Conservation (phyloP, 257 asterid genomes). For the Sherardia arvensis region DNA sequence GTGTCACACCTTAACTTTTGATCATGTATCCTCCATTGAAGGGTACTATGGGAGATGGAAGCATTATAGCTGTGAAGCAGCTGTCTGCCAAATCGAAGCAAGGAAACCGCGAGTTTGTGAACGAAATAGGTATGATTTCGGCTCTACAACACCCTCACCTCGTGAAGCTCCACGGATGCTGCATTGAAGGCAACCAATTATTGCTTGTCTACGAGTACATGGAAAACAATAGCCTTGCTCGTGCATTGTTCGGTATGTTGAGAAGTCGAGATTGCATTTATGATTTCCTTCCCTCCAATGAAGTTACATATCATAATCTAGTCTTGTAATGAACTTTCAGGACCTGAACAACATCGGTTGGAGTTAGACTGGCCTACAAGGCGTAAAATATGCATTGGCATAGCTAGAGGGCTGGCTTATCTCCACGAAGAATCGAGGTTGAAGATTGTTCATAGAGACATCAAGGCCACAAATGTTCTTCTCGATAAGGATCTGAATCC, state of each 20-base stretch:
- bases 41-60: slow-evolving; percentile 53
- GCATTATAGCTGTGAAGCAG: slow-evolving; percentile 18
- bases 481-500: slow-evolving; percentile 22
- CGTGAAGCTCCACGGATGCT: slow-evolving; percentile 63
- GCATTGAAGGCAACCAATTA: slow-evolving; percentile 62
- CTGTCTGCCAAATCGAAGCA: slow-evolving; percentile 72
- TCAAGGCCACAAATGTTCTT: slow-evolving; percentile 27
- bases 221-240: slow-evolving; percentile 67
- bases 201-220: slow-evolving; percentile 59
- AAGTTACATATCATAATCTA: too few relatives aligned
- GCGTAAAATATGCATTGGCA: slow-evolving; percentile 15
- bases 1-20: background rate
- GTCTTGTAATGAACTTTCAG: too few relatives aligned
- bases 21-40: slow-evolving; percentile 6
- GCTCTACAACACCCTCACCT: slow-evolving; percentile 70
- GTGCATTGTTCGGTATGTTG: slow-evolving; percentile 62
- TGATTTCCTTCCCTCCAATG: too few relatives aligned
- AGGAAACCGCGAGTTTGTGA: slow-evolving; percentile 74
- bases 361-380: slow-evolving; percentile 23
- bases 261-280: background rate
- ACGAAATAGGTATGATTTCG: slow-evolving; percentile 80
- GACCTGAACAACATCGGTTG: slow-evolving; percentile 15
- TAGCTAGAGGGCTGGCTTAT: slow-evolving; percentile 26
- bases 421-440: slow-evolving; percentile 24
- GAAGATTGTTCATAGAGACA: slow-evolving; percentile 27